Evolutionary conservation across 441 rosid genomes (phyloP).

Genomic region (Erodium moschatum): DNA sequence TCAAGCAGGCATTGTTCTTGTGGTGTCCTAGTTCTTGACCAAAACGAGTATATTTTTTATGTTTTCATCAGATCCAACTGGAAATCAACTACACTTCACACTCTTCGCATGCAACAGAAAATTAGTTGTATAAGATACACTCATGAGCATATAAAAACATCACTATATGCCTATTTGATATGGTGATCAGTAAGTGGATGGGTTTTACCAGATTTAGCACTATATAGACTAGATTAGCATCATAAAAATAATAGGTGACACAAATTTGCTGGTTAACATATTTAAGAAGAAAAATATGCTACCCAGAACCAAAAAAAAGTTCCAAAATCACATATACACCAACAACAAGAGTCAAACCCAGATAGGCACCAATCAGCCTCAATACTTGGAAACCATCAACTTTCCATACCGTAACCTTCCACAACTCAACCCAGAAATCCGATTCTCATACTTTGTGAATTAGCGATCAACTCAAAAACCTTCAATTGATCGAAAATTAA

Average conservation of each 20-base stretch:
- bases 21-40: neutral
- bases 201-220: neutral
- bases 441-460: neutral
- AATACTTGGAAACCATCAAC: neutral
- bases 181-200: neutral
- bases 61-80: neutral
- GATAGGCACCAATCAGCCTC: constrained; percentile 5
- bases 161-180: neutral
- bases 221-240: neutral
- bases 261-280: neutral
- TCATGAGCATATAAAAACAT: neutral
- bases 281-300: neutral
- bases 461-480: neutral
- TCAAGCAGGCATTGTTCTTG: constrained; percentile 2
- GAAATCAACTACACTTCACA: neutral
- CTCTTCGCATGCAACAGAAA: neutral
- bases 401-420: neutral
- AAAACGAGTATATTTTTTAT: neutral
- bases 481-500: neutral
- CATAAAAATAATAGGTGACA: neutral
- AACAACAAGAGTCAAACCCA: neutral
- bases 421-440: neutral
- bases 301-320: neutral
- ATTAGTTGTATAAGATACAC: neutral
- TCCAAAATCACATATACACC: neutral